Evolutionary conservation across 257 asterid species (phyloP).

Genomic region (Rauvolfia tetraphylla): DNA sequence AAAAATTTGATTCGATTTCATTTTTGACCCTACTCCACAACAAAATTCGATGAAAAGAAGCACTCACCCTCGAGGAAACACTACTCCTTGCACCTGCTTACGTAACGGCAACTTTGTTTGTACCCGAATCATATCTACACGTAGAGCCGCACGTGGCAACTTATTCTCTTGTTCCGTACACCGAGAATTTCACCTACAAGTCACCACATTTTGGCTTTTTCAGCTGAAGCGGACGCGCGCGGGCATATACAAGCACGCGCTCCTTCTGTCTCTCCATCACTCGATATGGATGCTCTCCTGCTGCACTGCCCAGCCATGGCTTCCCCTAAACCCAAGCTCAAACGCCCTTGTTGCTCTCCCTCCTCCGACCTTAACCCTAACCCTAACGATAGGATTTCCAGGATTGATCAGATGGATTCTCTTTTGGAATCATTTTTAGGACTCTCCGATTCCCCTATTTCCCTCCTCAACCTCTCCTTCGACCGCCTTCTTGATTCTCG

Average conservation of each 20-base stretch:
- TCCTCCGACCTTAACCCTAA: constrained; percentile 12
- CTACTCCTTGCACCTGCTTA: too few species aligned
- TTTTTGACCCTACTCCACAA: too few species aligned
- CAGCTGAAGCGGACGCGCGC: not conserved
- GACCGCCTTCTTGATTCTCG: constrained; percentile 57
- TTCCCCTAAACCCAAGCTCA: constrained; percentile 46
- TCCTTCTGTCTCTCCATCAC: constrained; percentile 14
- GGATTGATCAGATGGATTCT: constrained; percentile 37
- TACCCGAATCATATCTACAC: not conserved
- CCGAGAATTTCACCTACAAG: not conserved
- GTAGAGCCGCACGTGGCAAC: constrained; percentile 42
- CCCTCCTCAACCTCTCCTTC: constrained; percentile 51
- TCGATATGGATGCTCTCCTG: constrained; percentile 52
- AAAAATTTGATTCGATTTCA: too few species aligned
- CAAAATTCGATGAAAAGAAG: too few species aligned
- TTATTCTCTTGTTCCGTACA: constrained; percentile 18
- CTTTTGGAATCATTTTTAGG: constrained; percentile 57
- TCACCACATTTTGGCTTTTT: not conserved
- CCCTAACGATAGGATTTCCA: constrained; percentile 13
- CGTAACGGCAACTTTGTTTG: not conserved
- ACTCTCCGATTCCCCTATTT: constrained; percentile 43
- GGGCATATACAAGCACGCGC: not conserved
- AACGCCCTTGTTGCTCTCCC: constrained; percentile 54
- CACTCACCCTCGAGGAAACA: too few species aligned
- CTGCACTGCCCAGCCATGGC: constrained; percentile 35